phyloP scores from a whole-genome alignment of 495 filamentous ascomycete species.

The Penicillium desertorum region DNA sequence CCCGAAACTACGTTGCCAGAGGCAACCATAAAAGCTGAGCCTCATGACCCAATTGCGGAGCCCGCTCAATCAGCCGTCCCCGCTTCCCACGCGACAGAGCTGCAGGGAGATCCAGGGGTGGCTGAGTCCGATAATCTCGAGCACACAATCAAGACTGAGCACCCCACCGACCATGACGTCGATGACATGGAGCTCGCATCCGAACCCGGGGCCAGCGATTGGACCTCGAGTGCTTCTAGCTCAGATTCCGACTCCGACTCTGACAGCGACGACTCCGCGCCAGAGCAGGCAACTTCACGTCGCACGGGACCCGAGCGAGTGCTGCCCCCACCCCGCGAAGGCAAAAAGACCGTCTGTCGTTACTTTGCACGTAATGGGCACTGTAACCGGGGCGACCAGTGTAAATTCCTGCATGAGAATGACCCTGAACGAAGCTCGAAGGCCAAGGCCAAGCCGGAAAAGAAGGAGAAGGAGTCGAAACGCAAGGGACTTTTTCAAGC shows the following conservation, averaged over 20 bases:
- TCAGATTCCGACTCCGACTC: constrained; percentile 29
- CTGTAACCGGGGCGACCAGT: constrained; percentile 46
- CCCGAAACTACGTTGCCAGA: not conserved
- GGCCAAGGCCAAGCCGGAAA: constrained; percentile 36
- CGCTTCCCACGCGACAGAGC: not conserved
- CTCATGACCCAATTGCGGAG: not conserved
- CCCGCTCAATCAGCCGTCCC: not conserved
- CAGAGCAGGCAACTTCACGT: constrained; percentile 44
- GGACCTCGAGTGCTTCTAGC: constrained; percentile 38
- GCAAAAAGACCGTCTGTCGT: constrained; percentile 41
- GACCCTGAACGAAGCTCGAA: constrained; percentile 33
- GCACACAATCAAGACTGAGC: constrained; percentile 26
- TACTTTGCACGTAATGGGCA: constrained; percentile 48
- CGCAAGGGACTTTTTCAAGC: constrained; percentile 52
- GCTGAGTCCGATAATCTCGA: not conserved
- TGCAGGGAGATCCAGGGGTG: not conserved
- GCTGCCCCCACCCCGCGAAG: constrained; percentile 41
- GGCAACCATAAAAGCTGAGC: not conserved
- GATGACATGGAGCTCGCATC: constrained; percentile 19
- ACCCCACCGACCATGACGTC: not conserved
- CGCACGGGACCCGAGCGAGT: constrained; percentile 45
- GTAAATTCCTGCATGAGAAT: constrained; percentile 48
- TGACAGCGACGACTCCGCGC: constrained; percentile 43
- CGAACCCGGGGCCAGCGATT: constrained; percentile 28
- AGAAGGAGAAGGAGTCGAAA: constrained; percentile 36